Evolutionary conservation across 108 stramenopile species (phyloP), one percentile per base, ranked within the genome.

Genomic region (Discostella stelligeroides): DNA sequence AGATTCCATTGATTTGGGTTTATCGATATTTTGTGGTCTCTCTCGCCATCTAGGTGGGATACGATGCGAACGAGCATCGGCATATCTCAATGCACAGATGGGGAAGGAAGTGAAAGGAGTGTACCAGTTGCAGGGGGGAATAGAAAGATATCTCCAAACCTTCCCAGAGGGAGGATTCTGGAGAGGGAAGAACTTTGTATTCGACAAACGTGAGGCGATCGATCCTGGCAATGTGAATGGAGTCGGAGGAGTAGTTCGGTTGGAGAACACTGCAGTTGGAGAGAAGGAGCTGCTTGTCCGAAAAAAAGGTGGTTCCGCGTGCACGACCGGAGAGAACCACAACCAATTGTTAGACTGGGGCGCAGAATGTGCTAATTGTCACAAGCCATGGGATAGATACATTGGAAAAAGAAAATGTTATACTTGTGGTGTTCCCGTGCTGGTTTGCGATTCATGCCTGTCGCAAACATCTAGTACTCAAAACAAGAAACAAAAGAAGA

Each of bases 181-280:
- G 91, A 80, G 83, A 64, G 96, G 96, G 0, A 75, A 76, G 59
- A 82, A 87, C 65, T 92, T 92, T 72, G 88, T 91, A 0, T 95
- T 96, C 70, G 95, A 96, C 66, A 94, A 94, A 67, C 85, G 96
- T 17, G 94, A 94, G 65, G 92, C 94, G 6, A 80, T 96, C 27
- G 66, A 84, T 45, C 91, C 81, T 6, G 84, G 85, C 7, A 88
- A 92, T 70, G 55, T 79, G 25, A 82, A 90, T 50, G 93, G 95
- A 0, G 92, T 91, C 60, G 95, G 95, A 27, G n/a, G n/a, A n/a
- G n/a, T n/a, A n/a, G n/a, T n/a, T n/a, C n/a, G n/a, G n/a, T n/a
- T n/a, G n/a, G n/a, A n/a, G n/a, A n/a, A n/a, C 4, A 37, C 56
- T 27, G 62, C 47, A 27, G 53, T 38, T 5, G 77, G 61, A 40